Evolutionary conservation across 495 filamentous ascomycete genomes (phyloP).

Genomic region (Penicillium nucicola): DNA sequence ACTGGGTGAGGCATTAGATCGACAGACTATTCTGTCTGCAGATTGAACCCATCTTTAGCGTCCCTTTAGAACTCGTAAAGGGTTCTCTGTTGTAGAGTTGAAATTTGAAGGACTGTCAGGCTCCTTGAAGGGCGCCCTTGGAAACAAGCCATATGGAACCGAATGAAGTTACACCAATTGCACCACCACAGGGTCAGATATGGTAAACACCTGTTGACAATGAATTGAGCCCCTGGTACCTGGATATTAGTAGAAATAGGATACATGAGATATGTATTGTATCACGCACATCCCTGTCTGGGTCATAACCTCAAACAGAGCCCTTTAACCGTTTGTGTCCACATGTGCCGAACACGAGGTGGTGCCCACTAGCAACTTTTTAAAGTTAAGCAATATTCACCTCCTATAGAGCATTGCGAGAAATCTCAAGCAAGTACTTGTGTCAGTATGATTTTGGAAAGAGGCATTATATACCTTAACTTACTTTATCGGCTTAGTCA

Average conservation of each 20-base stretch:
- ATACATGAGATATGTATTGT: neutral
- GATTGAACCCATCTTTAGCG: neutral
- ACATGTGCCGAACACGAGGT: conserved; percentile 3
- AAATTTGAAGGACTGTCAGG: neutral
- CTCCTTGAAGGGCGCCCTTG: neutral
- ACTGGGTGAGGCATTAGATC: neutral
- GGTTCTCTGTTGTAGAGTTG: neutral
- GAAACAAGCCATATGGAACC: too few relatives aligned
- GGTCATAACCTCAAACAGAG: neutral
- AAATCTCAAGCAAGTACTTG: too few relatives aligned
- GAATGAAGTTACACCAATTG: too few relatives aligned
- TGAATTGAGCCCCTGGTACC: neutral
- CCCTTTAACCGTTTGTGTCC: neutral
- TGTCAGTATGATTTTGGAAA: too few relatives aligned
- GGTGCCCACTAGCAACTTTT: neutral
- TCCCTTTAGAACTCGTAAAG: neutral
- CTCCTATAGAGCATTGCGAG: neutral
- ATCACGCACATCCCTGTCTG: neutral
- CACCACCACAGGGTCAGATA: too few relatives aligned
- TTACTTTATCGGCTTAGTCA: too few relatives aligned
- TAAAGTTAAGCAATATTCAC: neutral
- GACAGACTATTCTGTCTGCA: neutral
- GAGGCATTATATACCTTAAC: too few relatives aligned
- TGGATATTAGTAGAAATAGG: neutral
- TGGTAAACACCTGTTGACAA: neutral